Evolutionary conservation across 2,329 filamentous ascomycete genomes (phyloP).

Genomic region (Scedosporium apiospermum): DNA sequence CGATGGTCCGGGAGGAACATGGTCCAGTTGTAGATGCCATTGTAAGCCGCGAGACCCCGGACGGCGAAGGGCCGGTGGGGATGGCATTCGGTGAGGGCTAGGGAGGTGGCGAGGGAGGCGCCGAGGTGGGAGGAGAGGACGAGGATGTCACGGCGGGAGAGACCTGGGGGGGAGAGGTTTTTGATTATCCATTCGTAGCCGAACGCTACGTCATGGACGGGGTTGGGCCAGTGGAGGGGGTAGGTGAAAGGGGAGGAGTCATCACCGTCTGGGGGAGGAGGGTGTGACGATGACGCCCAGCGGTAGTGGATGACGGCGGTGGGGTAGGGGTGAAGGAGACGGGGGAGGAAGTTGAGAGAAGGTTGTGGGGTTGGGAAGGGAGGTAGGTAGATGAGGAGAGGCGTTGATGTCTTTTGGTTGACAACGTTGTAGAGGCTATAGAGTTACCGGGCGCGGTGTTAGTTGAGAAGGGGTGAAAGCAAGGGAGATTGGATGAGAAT

Average conservation of each 20-base stretch:
- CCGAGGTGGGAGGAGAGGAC: constrained; percentile 50
- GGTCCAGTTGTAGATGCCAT: constrained; percentile 58
- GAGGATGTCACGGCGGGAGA: constrained; percentile 23
- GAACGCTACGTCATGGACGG: constrained; percentile 45
- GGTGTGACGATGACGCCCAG: constrained; percentile 29
- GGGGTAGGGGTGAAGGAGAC: constrained; percentile 31
- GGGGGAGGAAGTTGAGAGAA: constrained; percentile 22
- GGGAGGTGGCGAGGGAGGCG: constrained; percentile 44
- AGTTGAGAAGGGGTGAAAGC: background rate
- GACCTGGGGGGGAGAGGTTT: constrained; percentile 27
- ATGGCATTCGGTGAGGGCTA: constrained; percentile 47
- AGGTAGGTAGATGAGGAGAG: constrained; percentile 48
- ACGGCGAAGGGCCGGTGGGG: constrained; percentile 33
- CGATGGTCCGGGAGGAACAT: constrained; percentile 46
- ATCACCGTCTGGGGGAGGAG: constrained; percentile 3
- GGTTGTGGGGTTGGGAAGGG: constrained; percentile 27
- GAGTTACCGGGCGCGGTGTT: constrained; percentile 8
- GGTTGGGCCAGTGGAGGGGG: constrained; percentile 40
- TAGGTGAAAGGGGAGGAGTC: constrained; percentile 7
- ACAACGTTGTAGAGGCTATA: constrained; percentile 39
- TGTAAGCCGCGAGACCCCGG: constrained; percentile 44
- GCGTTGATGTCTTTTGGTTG: constrained; percentile 24
- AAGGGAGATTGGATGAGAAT: background rate
- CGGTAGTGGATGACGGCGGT: constrained; percentile 51
- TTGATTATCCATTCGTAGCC: constrained; percentile 44